These are phyloP conservation scores for Saccharomyces mikatae DNA, from an alignment of 805 yeast species.

Conservation along the genomic window DNA sequence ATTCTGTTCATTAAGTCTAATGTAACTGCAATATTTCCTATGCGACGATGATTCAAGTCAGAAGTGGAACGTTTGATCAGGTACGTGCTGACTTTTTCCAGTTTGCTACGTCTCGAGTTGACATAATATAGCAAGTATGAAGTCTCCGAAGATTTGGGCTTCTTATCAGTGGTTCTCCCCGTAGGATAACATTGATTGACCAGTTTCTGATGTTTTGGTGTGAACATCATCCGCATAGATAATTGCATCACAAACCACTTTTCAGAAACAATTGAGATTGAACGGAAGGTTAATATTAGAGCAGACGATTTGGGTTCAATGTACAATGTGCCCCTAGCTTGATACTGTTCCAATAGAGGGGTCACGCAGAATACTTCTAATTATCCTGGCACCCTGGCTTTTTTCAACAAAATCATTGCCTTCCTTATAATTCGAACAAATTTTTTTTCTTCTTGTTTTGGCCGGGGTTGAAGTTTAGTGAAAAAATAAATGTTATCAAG, in stretches of 20 bases:
- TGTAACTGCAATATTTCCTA: slow-evolving; percentile 81
- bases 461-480: neutral
- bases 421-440: neutral
- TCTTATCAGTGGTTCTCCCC: slow-evolving; percentile 77
- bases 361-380: neutral
- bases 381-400: neutral
- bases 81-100: slow-evolving; percentile 76
- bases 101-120: slow-evolving; percentile 76
- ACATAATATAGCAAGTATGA: slow-evolving; percentile 85
- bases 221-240: slow-evolving; percentile 31
- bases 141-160: slow-evolving; percentile 86
- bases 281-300: neutral
- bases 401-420: neutral
- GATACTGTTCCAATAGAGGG: neutral
- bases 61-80: slow-evolving; percentile 50
- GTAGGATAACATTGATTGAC: slow-evolving; percentile 90
- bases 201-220: slow-evolving; percentile 82
- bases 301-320: neutral
- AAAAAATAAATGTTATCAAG: neutral
- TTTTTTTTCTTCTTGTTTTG: neutral
- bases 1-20: slow-evolving; percentile 60
- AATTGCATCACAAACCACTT: neutral
- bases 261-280: neutral
- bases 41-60: slow-evolving; percentile 53
- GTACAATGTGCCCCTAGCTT: neutral